These are phyloP conservation scores for Auricularia sp. DNA, from an alignment of 768 basidiomycete genomes.

Conservation along the genomic window DNA sequence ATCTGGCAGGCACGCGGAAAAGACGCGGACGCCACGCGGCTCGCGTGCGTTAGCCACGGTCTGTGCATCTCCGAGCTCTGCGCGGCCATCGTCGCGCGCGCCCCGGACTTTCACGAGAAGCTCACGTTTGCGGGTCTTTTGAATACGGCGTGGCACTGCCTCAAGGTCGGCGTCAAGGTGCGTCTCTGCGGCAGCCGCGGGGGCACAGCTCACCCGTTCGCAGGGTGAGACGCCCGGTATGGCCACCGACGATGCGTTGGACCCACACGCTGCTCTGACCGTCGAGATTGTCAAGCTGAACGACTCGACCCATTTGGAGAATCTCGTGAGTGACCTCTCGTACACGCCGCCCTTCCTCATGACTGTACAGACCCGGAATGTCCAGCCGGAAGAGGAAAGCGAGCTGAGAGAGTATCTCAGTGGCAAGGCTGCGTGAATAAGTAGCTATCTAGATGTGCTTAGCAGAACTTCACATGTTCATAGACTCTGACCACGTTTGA, in stretches of 20 bases:
- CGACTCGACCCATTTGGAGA: background rate
- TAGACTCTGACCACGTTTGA: too few relatives aligned
- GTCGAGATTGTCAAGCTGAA: background rate
- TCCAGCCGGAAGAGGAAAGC: background rate
- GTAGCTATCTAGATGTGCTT: too few relatives aligned
- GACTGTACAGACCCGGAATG: background rate
- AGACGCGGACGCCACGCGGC: background rate
- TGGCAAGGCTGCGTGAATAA: background rate
- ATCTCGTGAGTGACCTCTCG: background rate
- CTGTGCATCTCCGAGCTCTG: slow-evolving; percentile 45
- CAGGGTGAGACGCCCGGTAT: background rate
- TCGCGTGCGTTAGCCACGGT: slow-evolving; percentile 70
- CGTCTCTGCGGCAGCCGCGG: background rate
- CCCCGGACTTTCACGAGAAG: background rate
- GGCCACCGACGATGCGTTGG: background rate
- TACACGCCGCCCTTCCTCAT: background rate
- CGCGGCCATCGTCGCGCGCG: background rate
- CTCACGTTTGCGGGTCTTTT: background rate
- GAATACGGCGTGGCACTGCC: background rate
- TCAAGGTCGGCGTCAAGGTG: background rate
- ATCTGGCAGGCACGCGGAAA: slow-evolving; percentile 29
- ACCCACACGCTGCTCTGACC: background rate
- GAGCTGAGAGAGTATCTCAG: background rate
- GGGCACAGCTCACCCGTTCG: background rate
- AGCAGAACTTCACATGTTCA: too few relatives aligned